Evolutionary conservation across 345 rosid species (phyloP).

Genomic region (Euphorbia lathyris): DNA sequence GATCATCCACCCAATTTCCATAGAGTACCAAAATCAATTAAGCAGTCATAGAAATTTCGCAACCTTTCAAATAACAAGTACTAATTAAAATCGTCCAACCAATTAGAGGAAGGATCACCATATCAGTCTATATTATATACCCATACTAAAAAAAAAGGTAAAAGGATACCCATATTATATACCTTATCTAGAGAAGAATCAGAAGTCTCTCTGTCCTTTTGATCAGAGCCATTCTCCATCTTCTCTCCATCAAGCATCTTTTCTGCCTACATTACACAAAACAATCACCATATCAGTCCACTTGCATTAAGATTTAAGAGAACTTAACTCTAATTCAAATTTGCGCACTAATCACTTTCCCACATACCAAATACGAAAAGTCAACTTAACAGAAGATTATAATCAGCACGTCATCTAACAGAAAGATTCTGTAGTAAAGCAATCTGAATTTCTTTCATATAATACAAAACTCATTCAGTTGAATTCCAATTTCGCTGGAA

Average conservation of each 20-base stretch:
- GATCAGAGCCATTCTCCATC: slow-evolving; percentile 33
- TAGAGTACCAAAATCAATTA: neutral
- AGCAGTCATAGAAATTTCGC: too few relatives aligned
- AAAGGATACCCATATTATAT: slow-evolving; percentile 20
- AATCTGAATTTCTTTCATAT: neutral
- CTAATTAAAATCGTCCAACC: neutral
- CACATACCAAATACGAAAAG: neutral
- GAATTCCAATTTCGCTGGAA: neutral
- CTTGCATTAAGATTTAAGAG: neutral
- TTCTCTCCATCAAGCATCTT: slow-evolving; percentile 33
- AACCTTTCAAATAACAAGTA: neutral
- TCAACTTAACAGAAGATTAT: neutral
- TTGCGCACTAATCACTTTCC: neutral
- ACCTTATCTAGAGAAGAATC: slow-evolving; percentile 36
- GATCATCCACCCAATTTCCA: too few relatives aligned
- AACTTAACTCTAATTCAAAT: neutral
- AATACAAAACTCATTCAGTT: neutral
- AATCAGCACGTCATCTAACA: too few relatives aligned
- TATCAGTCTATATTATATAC: too few relatives aligned
- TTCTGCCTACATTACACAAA: slow-evolving; percentile 25
- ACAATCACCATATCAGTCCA: slow-evolving; percentile 13
- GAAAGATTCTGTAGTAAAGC: neutral
- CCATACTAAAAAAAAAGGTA: neutral
- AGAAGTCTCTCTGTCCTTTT: slow-evolving; percentile 21
- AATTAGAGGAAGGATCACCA: neutral